A percentile compares a stretch with the other conserved stretches of the same genome.
Conservation (phyloP, 225 moss, liverwort and hornwort species). For the Climacium dendroides region DNA sequence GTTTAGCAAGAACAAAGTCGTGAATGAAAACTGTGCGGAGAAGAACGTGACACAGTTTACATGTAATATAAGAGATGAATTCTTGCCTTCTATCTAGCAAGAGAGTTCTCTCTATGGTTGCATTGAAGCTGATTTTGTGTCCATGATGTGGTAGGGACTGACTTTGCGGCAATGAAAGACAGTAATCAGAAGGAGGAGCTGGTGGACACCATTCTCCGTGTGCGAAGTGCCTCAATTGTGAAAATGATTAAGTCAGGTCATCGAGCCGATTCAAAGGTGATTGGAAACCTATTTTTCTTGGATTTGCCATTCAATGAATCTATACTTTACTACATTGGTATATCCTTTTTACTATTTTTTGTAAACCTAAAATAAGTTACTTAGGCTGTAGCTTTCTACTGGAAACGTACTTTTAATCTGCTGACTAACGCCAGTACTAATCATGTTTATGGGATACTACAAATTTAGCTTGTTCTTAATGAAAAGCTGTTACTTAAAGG, state of each 20-base stretch:
- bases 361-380: neutral
- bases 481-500: neutral
- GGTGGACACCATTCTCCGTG: slow-evolving; percentile 75
- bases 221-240: slow-evolving; percentile 85
- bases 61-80: neutral
- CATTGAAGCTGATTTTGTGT: neutral
- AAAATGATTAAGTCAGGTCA: slow-evolving; percentile 86
- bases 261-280: slow-evolving; percentile 54
- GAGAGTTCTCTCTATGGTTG: neutral
- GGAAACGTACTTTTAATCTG: neutral
- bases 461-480: neutral
- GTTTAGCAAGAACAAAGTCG: neutral
- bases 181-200: slow-evolving; percentile 83
- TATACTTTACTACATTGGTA: neutral
- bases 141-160: slow-evolving; percentile 42
- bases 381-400: neutral
- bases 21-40: neutral
- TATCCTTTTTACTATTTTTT: too few species aligned
- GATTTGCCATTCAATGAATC: neutral
- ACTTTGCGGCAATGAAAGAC: slow-evolving; percentile 80
- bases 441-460: neutral
- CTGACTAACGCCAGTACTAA: neutral
- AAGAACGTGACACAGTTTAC: neutral
- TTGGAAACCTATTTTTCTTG: neutral
- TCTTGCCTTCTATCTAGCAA: neutral